Percentiles rank a stretch among this genome's conserved stretches.
phyloP scores from a whole-genome alignment of 2,329 filamentous ascomycete species.

The Colletotrichum tanaceti region DNA sequence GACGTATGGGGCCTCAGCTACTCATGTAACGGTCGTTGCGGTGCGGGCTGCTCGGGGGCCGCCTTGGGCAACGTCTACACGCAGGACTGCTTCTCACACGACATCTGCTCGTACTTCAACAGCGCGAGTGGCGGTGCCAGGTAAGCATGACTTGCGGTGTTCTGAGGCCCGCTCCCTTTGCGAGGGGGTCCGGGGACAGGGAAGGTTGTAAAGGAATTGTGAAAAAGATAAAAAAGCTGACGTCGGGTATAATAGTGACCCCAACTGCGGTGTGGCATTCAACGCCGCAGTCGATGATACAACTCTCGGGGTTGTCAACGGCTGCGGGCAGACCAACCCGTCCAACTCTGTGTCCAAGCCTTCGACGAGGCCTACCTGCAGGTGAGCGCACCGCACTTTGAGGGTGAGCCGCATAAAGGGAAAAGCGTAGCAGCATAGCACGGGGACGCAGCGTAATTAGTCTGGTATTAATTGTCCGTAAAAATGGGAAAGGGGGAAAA shows the following conservation, averaged over 20 bases:
- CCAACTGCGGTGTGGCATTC: conserved; percentile 60
- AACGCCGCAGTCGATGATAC: conserved; percentile 58
- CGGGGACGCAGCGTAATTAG: too few relatives aligned
- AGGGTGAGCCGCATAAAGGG: too few relatives aligned
- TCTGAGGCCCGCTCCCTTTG: neutral
- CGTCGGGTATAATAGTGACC: conserved; percentile 52
- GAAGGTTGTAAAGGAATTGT: too few relatives aligned
- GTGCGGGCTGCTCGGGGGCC: conserved; percentile 57
- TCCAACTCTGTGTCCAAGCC: conserved; percentile 46
- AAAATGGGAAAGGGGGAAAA: neutral
- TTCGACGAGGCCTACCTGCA: conserved; percentile 45
- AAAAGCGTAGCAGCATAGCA: neutral
- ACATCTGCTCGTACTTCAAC: conserved; percentile 64
- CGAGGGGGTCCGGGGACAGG: neutral
- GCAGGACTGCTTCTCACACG: conserved; percentile 63
- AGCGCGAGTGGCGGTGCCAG: conserved; percentile 59
- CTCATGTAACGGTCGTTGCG: conserved; percentile 61
- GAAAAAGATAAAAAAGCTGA: conserved; percentile 14
- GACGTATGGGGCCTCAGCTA: conserved; percentile 50
- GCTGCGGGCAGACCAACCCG: conserved; percentile 53
- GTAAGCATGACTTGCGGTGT: conserved; percentile 44
- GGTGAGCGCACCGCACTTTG: neutral
- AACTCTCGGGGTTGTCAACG: conserved; percentile 48
- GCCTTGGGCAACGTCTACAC: conserved; percentile 61
- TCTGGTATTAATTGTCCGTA: fast-evolving